These are phyloP conservation scores for Sequoiadendron giganteum DNA, from an alignment of 75 land plant species.

Conservation along the genomic window DNA sequence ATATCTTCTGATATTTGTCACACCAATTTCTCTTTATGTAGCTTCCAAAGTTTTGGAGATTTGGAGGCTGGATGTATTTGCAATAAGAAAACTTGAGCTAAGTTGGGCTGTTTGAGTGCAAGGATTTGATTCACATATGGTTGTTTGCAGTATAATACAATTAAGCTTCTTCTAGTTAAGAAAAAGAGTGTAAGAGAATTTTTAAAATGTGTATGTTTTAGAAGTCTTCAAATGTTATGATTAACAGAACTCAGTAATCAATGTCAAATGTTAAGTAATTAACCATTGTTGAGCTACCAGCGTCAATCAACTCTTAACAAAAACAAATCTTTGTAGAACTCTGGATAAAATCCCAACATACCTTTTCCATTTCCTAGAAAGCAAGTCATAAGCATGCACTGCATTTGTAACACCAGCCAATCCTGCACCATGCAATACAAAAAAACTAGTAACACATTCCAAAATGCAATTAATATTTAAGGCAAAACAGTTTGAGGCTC, in stretches of 20 bases:
- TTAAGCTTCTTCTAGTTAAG: background rate
- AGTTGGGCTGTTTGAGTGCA: background rate
- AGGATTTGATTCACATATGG: background rate
- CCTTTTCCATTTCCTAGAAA: slow-evolving; percentile 77
- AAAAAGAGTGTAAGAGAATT: background rate
- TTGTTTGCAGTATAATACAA: background rate
- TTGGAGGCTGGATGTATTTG: background rate
- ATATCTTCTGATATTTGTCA: background rate
- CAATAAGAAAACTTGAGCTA: background rate
- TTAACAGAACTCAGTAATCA: background rate
- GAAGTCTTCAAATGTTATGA: background rate
- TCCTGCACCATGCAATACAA: slow-evolving; percentile 36
- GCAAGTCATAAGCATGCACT: slow-evolving; percentile 72
- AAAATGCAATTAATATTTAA: background rate
- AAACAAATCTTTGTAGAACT: background rate
- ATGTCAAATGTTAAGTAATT: background rate
- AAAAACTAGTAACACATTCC: background rate
- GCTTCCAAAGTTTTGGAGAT: background rate
- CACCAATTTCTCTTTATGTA: background rate
- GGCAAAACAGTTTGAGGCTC: background rate
- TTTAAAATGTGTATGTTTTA: background rate
- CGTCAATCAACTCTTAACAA: background rate
- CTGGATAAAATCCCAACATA: slow-evolving; percentile 7
- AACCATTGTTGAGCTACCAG: background rate
- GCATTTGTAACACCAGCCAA: slow-evolving; percentile 78